Percentiles rank a stretch among this genome's conserved stretches.
These are phyloP conservation scores for Flaveria floridana DNA, from an alignment of 140 eudicot genomes.

Conservation along the genomic window DNA sequence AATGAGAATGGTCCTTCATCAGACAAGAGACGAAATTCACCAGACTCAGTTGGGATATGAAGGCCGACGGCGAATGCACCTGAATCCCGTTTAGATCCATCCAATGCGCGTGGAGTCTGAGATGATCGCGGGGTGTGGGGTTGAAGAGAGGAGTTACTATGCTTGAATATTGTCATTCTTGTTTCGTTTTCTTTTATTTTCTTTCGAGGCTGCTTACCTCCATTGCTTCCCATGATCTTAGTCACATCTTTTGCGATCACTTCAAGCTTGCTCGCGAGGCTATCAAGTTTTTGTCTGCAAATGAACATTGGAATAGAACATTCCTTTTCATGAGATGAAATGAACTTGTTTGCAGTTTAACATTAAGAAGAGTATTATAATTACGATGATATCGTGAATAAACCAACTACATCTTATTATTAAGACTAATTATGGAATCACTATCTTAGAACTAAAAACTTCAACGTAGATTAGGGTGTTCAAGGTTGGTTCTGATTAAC, in stretches of 20 bases:
- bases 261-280: constrained; percentile 54
- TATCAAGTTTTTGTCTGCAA: constrained; percentile 54
- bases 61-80: constrained; percentile 52
- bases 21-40: constrained; percentile 51
- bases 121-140: constrained; percentile 42
- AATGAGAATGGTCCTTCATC: constrained; percentile 44
- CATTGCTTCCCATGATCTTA: constrained; percentile 36
- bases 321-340: no score
- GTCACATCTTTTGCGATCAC: constrained; percentile 57
- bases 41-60: constrained; percentile 49
- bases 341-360: neutral
- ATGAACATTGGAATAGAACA: neutral
- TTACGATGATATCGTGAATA: neutral
- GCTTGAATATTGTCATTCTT: constrained; percentile 55
- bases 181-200: constrained; percentile 51
- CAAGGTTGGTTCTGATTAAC: no score
- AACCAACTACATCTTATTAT: neutral
- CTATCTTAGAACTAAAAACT: no score
- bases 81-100: constrained; percentile 41
- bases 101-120: constrained; percentile 41
- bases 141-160: constrained; percentile 46
- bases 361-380: neutral
- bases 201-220: constrained; percentile 40
- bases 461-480: no score
- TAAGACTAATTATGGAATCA: no score